Conservation (phyloP, 2,329 filamentous ascomycete species). For the Rutstroemia sp. region DNA sequence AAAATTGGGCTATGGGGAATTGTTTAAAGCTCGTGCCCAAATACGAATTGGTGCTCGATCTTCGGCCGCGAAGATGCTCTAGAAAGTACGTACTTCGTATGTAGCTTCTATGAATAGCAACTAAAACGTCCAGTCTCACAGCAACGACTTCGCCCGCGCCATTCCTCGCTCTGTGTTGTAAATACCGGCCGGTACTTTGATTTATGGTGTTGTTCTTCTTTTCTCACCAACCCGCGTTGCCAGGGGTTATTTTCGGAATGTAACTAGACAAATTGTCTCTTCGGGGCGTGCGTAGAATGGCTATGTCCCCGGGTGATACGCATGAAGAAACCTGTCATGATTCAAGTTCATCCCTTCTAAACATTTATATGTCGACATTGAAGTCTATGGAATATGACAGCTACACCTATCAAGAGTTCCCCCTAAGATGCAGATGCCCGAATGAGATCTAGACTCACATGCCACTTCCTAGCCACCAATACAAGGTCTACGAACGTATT, state of each 20-base stretch:
- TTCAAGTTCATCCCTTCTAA: not conserved
- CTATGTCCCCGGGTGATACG: not conserved
- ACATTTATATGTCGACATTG: not conserved
- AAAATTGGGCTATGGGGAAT: not conserved
- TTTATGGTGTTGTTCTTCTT: not conserved
- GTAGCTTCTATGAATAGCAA: no score
- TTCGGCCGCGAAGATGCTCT: no score
- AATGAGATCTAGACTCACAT: no score
- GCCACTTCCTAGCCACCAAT: no score
- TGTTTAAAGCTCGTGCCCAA: no score
- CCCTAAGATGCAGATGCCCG: no score
- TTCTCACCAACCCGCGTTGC: not conserved
- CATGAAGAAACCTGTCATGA: slow-evolving; percentile 1
- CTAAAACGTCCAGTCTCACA: no score
- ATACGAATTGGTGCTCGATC: no score
- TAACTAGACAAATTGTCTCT: not conserved
- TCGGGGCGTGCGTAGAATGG: not conserved
- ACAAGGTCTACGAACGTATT: no score
- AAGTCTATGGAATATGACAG: not conserved
- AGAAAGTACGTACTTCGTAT: no score
- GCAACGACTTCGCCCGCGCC: not conserved
- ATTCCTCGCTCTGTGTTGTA: no score
- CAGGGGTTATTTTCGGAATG: not conserved
- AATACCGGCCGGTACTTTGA: not conserved
- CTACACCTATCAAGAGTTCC: no score